Percentiles rank a stretch among this genome's conserved stretches.
Evolutionary conservation across 1,139 yeast species (phyloP).

Genomic region (Torulaspora pretoriensis): DNA sequence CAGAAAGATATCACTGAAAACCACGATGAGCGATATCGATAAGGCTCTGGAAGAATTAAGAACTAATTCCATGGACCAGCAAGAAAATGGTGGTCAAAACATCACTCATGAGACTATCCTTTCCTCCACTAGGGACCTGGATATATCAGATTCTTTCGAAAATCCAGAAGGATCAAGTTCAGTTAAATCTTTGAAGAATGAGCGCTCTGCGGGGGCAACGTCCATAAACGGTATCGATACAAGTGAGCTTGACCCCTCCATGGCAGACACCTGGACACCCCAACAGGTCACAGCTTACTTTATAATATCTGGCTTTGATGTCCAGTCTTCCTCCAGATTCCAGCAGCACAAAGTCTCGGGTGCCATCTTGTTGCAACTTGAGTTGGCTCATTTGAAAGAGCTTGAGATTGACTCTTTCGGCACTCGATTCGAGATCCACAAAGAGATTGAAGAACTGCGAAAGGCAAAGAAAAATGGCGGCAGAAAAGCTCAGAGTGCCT

Average conservation of each 20-base stretch:
- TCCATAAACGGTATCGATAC: slow-evolving; percentile 14
- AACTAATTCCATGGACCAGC: slow-evolving; percentile 29
- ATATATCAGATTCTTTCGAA: slow-evolving; percentile 9
- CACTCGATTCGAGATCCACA: slow-evolving; percentile 84
- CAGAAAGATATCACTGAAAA: slow-evolving; percentile 43
- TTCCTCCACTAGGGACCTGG: slow-evolving; percentile 17
- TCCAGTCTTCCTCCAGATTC: slow-evolving; percentile 69
- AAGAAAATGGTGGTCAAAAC: slow-evolving; percentile 6
- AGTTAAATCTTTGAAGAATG: slow-evolving; percentile 11
- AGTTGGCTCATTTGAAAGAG: slow-evolving; percentile 81
- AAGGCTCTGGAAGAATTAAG: slow-evolving; percentile 73
- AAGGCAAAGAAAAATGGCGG: slow-evolving; percentile 17
- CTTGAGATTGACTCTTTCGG: slow-evolving; percentile 91
- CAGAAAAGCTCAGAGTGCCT: background rate
- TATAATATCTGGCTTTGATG: slow-evolving; percentile 66
- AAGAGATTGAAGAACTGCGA: slow-evolving; percentile 73
- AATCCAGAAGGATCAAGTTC: slow-evolving; percentile 5
- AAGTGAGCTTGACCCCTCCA: slow-evolving; percentile 42
- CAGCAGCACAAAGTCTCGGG: slow-evolving; percentile 88
- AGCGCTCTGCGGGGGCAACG: slow-evolving; percentile 6
- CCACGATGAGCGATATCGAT: slow-evolving; percentile 77
- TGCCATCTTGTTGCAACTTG: slow-evolving; percentile 75
- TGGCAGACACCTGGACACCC: slow-evolving; percentile 74
- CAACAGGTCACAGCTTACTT: slow-evolving; percentile 79
- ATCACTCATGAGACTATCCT: slow-evolving; percentile 17